Percentiles rank a stretch among this genome's conserved stretches.
Evolutionary conservation across 331 rosid genomes (phyloP).

Genomic region (Rhamnella rubrinervis): DNA sequence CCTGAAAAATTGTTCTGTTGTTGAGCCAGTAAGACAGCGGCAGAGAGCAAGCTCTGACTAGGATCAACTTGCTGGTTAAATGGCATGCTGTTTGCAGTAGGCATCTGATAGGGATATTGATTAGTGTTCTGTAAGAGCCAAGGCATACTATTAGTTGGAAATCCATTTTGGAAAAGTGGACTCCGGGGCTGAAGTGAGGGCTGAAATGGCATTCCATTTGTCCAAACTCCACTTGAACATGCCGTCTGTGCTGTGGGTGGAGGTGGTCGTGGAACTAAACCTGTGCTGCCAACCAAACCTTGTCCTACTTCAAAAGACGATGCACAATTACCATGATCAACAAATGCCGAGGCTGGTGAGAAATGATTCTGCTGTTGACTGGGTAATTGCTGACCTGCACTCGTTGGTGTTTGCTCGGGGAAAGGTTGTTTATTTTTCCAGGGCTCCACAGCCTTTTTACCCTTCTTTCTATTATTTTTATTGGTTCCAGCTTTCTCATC

Average conservation of each 20-base stretch:
- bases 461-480: constrained; percentile 44
- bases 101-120: constrained; percentile 46
- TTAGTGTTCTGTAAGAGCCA: constrained; percentile 48
- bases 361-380: constrained; percentile 24
- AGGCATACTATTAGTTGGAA: constrained; percentile 48
- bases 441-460: constrained; percentile 22
- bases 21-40: constrained; percentile 29
- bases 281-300: constrained; percentile 30
- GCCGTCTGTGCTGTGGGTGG: constrained; percentile 31
- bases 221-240: constrained; percentile 54
- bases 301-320: constrained; percentile 42
- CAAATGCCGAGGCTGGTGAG: constrained; percentile 32
- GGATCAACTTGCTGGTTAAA: constrained; percentile 51
- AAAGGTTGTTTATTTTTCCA: constrained; percentile 33
- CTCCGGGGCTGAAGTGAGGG: constrained; percentile 38
- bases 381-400: constrained; percentile 22
- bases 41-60: constrained; percentile 27
- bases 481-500: constrained; percentile 49
- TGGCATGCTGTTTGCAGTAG: constrained; percentile 36
- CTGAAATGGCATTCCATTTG: constrained; percentile 34
- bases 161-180: constrained; percentile 42
- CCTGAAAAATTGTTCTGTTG: constrained; percentile 45
- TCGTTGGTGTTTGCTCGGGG: constrained; percentile 23
- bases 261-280: constrained; percentile 37
- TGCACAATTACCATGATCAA: constrained; percentile 25